phyloP scores from a whole-genome alignment of 768 basidiomycete species.

The Harrya chromipes region DNA sequence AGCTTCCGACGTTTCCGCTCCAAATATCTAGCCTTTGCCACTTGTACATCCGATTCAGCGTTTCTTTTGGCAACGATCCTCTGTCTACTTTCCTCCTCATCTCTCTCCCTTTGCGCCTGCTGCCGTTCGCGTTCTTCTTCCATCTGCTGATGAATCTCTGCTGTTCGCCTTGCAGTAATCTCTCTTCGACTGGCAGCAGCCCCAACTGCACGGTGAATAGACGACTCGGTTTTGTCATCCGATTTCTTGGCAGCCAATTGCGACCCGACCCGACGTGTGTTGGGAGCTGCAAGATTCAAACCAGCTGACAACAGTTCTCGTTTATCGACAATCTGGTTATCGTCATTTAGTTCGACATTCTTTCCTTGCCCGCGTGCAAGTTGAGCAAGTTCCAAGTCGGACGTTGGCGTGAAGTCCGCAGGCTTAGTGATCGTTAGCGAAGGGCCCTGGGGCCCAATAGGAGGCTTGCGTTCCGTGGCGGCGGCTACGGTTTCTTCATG shows the following conservation, averaged over 20 bases:
- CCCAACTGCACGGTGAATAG: conserved; percentile 76
- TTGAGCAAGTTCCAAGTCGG: conserved; percentile 73
- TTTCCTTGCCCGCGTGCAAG: conserved; percentile 73
- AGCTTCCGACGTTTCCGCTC: conserved; percentile 77
- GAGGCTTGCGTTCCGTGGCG: conserved; percentile 46
- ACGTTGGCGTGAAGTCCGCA: conserved; percentile 53
- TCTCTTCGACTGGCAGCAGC: conserved; percentile 76
- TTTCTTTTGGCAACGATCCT: conserved; percentile 73
- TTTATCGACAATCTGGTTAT: conserved; percentile 96
- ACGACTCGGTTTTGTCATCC: conserved; percentile 31
- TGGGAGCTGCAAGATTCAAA: conserved; percentile 82
- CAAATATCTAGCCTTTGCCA: conserved; percentile 70
- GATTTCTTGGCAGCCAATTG: conserved; percentile 29
- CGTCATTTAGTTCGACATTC: conserved; percentile 91
- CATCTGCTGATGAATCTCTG: conserved; percentile 78
- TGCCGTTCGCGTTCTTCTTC: conserved; percentile 66
- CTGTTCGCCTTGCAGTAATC: conserved; percentile 77
- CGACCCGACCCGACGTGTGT: conserved; percentile 67
- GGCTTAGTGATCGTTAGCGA: conserved; percentile 74
- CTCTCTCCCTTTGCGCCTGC: conserved; percentile 51
- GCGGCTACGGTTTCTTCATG: conserved; percentile 90
- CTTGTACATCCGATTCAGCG: conserved; percentile 66
- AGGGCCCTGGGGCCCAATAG: conserved; percentile 62
- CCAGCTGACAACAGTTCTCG: conserved; percentile 89
- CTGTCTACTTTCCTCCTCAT: conserved; percentile 63